A percentile compares a stretch with the other conserved stretches of the same genome.
Conservation (phyloP, 805 yeast species). For the Yarrowia porcina region DNA sequence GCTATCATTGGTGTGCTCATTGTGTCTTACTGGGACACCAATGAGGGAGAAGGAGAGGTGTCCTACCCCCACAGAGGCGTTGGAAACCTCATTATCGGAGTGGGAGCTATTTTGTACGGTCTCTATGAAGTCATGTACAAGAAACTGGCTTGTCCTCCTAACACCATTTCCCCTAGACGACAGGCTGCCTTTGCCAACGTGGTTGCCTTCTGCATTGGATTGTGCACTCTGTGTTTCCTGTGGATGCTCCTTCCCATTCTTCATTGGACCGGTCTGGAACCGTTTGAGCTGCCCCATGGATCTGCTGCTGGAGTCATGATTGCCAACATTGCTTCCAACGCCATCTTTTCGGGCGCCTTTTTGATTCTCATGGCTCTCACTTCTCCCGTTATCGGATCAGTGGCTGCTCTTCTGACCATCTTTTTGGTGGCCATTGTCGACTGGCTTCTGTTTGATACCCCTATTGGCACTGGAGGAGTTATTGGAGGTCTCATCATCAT, state of each 20-base stretch:
- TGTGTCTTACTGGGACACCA: slow-evolving; percentile 56
- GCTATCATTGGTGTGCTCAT: slow-evolving; percentile 74
- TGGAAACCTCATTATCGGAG: slow-evolving; percentile 68
- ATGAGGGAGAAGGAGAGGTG: neutral
- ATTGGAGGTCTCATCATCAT: slow-evolving; percentile 68
- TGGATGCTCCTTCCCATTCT: slow-evolving; percentile 48
- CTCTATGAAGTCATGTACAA: slow-evolving; percentile 82
- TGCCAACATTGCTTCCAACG: slow-evolving; percentile 59
- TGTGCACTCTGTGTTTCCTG: slow-evolving; percentile 50
- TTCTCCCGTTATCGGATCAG: slow-evolving; percentile 74
- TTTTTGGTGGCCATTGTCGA: slow-evolving; percentile 76
- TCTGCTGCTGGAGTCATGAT: slow-evolving; percentile 46
- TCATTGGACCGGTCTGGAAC: slow-evolving; percentile 55
- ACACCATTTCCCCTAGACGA: slow-evolving; percentile 57
- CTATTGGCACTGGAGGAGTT: slow-evolving; percentile 53
- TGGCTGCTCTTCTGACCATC: slow-evolving; percentile 68
- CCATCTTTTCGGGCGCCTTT: slow-evolving; percentile 67
- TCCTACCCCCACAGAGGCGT: slow-evolving; percentile 55
- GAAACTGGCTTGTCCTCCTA: slow-evolving; percentile 70
- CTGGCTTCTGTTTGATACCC: slow-evolving; percentile 61
- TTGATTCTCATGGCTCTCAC: slow-evolving; percentile 78
- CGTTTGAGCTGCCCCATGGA: slow-evolving; percentile 51
- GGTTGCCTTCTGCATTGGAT: slow-evolving; percentile 65
- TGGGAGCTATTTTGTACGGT: slow-evolving; percentile 77
- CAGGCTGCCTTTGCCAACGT: slow-evolving; percentile 81